phyloP scores from a whole-genome alignment of 495 filamentous ascomycete species.

The Penicillium canariense region DNA sequence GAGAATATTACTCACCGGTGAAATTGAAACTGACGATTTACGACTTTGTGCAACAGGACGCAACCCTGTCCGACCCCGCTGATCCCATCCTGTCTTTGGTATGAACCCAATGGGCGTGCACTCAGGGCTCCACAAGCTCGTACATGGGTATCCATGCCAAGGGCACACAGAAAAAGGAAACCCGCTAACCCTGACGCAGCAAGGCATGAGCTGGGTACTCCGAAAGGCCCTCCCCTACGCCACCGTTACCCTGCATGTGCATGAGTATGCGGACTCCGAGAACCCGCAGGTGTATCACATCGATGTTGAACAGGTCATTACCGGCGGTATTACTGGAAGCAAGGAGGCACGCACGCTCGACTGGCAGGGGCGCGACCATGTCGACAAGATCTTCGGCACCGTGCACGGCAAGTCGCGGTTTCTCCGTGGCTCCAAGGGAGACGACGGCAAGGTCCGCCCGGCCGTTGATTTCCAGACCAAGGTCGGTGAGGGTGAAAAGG shows the following conservation, averaged over 20 bases:
- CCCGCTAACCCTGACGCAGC: slow-evolving; percentile 40
- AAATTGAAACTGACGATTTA: not conserved
- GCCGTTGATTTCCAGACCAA: slow-evolving; percentile 34
- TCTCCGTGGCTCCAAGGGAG: slow-evolving; percentile 37
- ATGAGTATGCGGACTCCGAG: slow-evolving; percentile 55
- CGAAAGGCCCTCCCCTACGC: slow-evolving; percentile 74
- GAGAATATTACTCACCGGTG: not conserved
- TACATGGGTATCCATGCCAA: too few species aligned
- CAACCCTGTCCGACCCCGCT: slow-evolving; percentile 67
- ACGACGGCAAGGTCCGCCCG: slow-evolving; percentile 37
- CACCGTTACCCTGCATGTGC: slow-evolving; percentile 67
- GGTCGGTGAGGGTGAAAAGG: slow-evolving; percentile 33
- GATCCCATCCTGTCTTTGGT: slow-evolving; percentile 71
- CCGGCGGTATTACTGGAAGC: slow-evolving; percentile 72
- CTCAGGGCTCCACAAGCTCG: not conserved
- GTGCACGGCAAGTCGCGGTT: slow-evolving; percentile 62
- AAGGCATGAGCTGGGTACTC: slow-evolving; percentile 79
- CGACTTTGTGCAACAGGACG: slow-evolving; percentile 58
- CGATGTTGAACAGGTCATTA: slow-evolving; percentile 75
- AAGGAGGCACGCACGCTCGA: slow-evolving; percentile 71
- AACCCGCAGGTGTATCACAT: slow-evolving; percentile 58
- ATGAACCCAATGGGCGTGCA: slow-evolving; percentile 14
- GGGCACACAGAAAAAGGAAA: not conserved
- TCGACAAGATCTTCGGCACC: slow-evolving; percentile 78
- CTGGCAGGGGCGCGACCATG: slow-evolving; percentile 64